These are phyloP conservation scores for Carallia brachiata DNA, from an alignment of 345 rosid genomes.

Conservation along the genomic window DNA sequence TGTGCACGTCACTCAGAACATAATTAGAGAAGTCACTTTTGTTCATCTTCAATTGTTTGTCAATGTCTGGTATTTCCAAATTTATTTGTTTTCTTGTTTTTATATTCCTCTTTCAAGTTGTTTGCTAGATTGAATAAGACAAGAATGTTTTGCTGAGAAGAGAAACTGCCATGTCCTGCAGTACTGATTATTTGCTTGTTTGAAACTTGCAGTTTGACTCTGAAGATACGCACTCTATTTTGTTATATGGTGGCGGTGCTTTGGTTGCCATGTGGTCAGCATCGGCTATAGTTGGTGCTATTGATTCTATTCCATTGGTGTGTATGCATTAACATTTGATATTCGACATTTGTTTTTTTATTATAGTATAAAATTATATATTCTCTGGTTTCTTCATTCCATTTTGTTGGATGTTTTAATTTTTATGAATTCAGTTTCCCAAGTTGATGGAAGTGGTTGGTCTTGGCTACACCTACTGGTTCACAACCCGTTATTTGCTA, in stretches of 20 bases:
- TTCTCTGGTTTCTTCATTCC: not conserved
- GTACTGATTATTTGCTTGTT: not conserved
- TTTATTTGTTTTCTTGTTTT: too few species aligned
- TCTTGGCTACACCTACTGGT: constrained; percentile 84
- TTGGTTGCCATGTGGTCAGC: constrained; percentile 56
- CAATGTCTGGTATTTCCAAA: too few species aligned
- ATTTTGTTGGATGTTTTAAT: too few species aligned
- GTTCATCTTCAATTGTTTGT: too few species aligned
- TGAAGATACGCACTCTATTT: constrained; percentile 50
- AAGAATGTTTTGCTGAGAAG: too few species aligned
- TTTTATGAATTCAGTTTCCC: constrained; percentile 53
- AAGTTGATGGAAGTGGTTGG: constrained; percentile 90
- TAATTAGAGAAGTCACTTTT: too few species aligned
- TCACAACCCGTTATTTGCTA: constrained; percentile 64
- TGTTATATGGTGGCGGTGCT: constrained; percentile 65
- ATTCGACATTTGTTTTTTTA: not conserved
- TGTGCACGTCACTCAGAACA: too few species aligned
- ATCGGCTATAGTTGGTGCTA: constrained; percentile 58
- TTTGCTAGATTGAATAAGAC: too few species aligned
- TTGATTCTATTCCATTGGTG: constrained; percentile 91
- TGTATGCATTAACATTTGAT: constrained; percentile 3
- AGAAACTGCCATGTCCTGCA: not conserved
- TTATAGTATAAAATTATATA: not conserved
- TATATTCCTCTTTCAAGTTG: too few species aligned
- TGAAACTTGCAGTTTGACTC: constrained; percentile 55